Percentiles rank a stretch among this genome's conserved stretches.
Evolutionary conservation across 2,329 filamentous ascomycete genomes (phyloP).

Genomic region (Coniochaeta ligniaria): DNA sequence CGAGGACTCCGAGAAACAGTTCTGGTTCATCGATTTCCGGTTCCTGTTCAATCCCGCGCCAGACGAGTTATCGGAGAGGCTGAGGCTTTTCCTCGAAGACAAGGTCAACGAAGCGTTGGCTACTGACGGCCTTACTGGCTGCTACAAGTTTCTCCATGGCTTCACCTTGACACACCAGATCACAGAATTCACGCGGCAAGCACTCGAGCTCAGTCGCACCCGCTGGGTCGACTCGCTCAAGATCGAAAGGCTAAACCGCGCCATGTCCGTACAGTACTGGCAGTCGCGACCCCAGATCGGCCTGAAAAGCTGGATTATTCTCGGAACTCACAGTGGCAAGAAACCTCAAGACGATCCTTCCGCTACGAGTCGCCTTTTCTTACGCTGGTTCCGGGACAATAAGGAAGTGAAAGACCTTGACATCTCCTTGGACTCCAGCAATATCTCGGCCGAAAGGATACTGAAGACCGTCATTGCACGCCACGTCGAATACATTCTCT

Average conservation of each 20-base stretch:
- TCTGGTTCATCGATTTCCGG: constrained; percentile 90
- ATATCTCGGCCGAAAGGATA: constrained; percentile 67
- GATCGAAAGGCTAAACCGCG: constrained; percentile 73
- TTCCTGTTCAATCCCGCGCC: constrained; percentile 72
- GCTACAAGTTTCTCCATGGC: constrained; percentile 82
- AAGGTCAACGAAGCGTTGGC: constrained; percentile 66
- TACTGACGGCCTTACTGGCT: constrained; percentile 65
- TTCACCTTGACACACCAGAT: constrained; percentile 88
- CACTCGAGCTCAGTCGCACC: constrained; percentile 57
- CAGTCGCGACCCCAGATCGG: constrained; percentile 35
- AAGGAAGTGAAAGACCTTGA: constrained; percentile 63
- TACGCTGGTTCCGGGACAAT: constrained; percentile 81
- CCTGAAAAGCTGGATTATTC: constrained; percentile 82
- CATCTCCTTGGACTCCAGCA: constrained; percentile 58
- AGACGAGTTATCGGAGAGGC: constrained; percentile 48
- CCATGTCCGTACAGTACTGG: constrained; percentile 90
- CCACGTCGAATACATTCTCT: constrained; percentile 67
- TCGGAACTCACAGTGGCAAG: constrained; percentile 68
- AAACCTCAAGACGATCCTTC: constrained; percentile 29
- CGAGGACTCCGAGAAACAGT: constrained; percentile 75
- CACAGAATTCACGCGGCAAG: constrained; percentile 72
- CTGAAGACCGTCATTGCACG: constrained; percentile 67
- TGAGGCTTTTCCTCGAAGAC: constrained; percentile 61
- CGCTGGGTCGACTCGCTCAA: constrained; percentile 74
- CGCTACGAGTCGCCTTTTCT: constrained; percentile 46